phyloP scores from a whole-genome alignment of 257 asterid species.

The Przewalskia tangutica region DNA sequence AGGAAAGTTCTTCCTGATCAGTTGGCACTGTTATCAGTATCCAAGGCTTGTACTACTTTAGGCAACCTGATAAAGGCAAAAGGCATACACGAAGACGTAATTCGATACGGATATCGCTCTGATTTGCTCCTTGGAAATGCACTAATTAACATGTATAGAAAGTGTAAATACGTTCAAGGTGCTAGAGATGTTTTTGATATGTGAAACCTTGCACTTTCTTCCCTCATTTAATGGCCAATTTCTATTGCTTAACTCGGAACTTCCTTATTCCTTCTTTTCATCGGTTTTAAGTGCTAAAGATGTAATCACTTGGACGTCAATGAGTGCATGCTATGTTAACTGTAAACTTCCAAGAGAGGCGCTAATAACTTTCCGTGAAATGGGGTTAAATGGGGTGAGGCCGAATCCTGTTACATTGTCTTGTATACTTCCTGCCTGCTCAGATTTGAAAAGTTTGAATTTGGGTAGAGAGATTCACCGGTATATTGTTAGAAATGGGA shows the following conservation, averaged over 20 bases:
- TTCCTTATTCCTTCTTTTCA: too few species aligned
- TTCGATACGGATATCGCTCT: constrained; percentile 21
- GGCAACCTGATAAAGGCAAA: constrained; percentile 44
- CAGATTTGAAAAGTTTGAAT: constrained; percentile 40
- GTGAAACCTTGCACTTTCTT: too few species aligned
- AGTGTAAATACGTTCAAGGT: constrained; percentile 45
- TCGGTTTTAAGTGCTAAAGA: constrained; percentile 33
- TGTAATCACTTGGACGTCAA: constrained; percentile 63
- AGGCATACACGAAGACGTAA: constrained; percentile 41
- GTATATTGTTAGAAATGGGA: constrained; percentile 40
- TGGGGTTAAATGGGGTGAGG: constrained; percentile 34
- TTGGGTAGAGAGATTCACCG: constrained; percentile 53
- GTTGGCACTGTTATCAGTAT: constrained; percentile 11
- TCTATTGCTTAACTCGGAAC: too few species aligned
- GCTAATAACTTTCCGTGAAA: constrained; percentile 32
- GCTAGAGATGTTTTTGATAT: constrained; percentile 38
- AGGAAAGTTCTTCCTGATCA: constrained; percentile 11
- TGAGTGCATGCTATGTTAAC: constrained; percentile 50
- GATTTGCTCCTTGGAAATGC: constrained; percentile 56
- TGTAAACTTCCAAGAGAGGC: constrained; percentile 45
- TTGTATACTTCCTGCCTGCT: constrained; percentile 59
- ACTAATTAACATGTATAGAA: constrained; percentile 56
- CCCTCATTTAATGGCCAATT: too few species aligned
- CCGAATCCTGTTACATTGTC: constrained; percentile 55
- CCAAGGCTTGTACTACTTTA: constrained; percentile 17